Conservation (phyloP, 2,329 filamentous ascomycete species). For the Neofusicoccum kwambonambiense region DNA sequence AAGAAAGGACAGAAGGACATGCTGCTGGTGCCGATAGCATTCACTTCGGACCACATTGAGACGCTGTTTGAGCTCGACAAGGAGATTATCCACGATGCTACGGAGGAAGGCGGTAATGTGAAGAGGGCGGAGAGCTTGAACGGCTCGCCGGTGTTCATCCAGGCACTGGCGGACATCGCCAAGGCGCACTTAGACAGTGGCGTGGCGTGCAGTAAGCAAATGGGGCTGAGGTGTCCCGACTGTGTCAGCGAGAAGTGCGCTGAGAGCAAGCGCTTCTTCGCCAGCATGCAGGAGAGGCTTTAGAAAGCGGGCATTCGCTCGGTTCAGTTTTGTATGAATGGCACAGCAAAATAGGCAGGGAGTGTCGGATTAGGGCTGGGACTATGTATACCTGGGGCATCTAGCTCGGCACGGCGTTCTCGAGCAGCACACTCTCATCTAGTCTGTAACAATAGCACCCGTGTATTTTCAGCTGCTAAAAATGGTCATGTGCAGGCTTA, state of each 20-base stretch:
- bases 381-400: not conserved
- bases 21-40: conserved; percentile 89
- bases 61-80: conserved; percentile 91
- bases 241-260: conserved; percentile 87
- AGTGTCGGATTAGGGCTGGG: not conserved
- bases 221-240: conserved; percentile 87
- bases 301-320: not conserved
- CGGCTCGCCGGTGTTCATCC: conserved; percentile 84
- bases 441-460: not conserved
- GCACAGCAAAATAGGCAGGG: not conserved
- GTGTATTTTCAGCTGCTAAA: not conserved
- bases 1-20: conserved; percentile 89
- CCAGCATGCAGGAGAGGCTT: conserved; percentile 23
- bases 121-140: conserved; percentile 93
- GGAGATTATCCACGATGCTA: conserved; percentile 89
- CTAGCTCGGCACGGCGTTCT: not conserved
- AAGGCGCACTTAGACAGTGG: conserved; percentile 73
- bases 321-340: not conserved
- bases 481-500: not conserved
- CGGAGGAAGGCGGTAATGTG: conserved; percentile 51
- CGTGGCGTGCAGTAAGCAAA: conserved; percentile 73
- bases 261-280: conserved; percentile 71
- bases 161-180: conserved; percentile 84
- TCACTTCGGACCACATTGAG: conserved; percentile 99
- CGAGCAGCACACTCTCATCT: not conserved